Evolutionary conservation across 2,329 filamentous ascomycete species (phyloP), one percentile per base, ranked within the genome.

Genomic region (Truncatella angustata): DNA sequence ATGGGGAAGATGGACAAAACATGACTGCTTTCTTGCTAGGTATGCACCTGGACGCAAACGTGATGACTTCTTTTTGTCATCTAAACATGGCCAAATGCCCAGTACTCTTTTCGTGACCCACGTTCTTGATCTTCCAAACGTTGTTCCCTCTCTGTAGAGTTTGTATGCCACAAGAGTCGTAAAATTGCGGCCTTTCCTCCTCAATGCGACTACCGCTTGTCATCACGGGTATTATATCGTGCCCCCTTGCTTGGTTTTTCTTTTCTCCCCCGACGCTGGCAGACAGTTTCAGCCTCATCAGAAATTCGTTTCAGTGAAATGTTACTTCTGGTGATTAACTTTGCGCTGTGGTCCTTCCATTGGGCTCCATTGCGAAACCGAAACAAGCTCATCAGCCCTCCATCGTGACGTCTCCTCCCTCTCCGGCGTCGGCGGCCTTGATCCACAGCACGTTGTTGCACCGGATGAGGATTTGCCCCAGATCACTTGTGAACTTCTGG

Each of bases 371-470:
- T 21, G 11, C n/a, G 6, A 28, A 7, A 4, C 12, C 12, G n/a
- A 30, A 40, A n/a, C n/a, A n/a, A n/a, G n/a, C n/a, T n/a, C n/a
- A n/a, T 49, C 53, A 82, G 55, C 71, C 82, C 16, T 81, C 77
- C 81, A 86, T 85, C 58, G 76, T 79, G n/a, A 75, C 76, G 58
- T 84, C 81, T 37, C 70, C 76, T 23, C 74, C 70, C 50, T 76
- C 74, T 53, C 73, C 75, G 53, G 75, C 67, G 52, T 79, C 78
- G 46, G 80, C 82, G 49, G 76, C 77, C 58, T 82, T 80, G 61
- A 97, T 93, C 88, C 91, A 97, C 43, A 97, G 80, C n/a, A 97
- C 93, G 67, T 97, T 97, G 75, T 97, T 97, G 75, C 91, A 95
- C 88, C 93, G 80, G 66, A 99, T 97, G 64, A 99, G 73, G 42